Conservation (phyloP, 352 stramenopile genomes). For the Phytopythium helicoides region DNA sequence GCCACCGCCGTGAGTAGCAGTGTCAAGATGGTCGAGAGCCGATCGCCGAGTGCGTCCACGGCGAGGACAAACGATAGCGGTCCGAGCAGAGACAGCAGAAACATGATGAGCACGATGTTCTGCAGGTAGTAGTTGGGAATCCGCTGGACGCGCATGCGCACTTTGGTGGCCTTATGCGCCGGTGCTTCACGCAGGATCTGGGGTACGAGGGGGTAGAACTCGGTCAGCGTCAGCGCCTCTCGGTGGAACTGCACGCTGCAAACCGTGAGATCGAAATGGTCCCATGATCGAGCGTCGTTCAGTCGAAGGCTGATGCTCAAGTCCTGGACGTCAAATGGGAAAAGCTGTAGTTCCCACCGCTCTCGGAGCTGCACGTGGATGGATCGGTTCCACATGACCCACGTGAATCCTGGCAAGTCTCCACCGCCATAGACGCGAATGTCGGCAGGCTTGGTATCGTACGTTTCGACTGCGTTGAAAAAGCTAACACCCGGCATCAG, state of each 20-base stretch:
- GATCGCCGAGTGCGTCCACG: conserved; percentile 10
- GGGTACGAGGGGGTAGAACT: conserved; percentile 14
- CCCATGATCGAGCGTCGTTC: conserved; percentile 11
- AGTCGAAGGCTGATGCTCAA: conserved; percentile 14
- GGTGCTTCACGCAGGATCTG: conserved; percentile 9
- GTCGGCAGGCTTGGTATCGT: conserved; percentile 11
- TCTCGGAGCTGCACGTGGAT: conserved; percentile 15
- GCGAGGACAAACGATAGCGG: conserved; percentile 22
- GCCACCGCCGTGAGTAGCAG: conserved; percentile 16
- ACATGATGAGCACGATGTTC: conserved; percentile 26
- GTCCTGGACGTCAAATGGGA: conserved; percentile 21
- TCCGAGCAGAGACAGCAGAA: conserved; percentile 19
- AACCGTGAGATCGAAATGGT: conserved; percentile 16
- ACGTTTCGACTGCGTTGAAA: conserved; percentile 16
- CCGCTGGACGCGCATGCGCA: conserved; percentile 18
- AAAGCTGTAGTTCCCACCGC: conserved; percentile 15
- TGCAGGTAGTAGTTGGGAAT: conserved; percentile 23
- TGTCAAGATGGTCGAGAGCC: conserved; percentile 25
- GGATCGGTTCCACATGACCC: conserved; percentile 14
- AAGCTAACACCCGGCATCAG: conserved; percentile 12
- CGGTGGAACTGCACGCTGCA: conserved; percentile 12
- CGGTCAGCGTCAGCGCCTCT: conserved; percentile 13
- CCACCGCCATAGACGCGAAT: conserved; percentile 12
- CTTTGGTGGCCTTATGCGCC: conserved; percentile 12
- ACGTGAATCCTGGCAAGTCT: conserved; percentile 10